Evolutionary conservation across 495 filamentous ascomycete species (phyloP).

Genomic region (Acidiella bohemica): DNA sequence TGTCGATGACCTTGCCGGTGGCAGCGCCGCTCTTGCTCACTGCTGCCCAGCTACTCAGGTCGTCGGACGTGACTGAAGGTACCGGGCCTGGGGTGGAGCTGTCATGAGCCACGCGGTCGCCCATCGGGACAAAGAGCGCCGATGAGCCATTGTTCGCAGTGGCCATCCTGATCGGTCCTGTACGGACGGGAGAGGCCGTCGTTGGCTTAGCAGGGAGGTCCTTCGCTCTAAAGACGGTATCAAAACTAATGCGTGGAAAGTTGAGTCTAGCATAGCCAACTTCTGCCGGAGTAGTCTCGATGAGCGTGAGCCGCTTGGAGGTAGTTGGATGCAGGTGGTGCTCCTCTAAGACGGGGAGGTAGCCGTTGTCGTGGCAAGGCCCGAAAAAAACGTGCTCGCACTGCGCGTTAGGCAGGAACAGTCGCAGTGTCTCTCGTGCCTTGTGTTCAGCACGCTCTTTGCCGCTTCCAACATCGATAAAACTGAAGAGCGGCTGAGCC

Average conservation of each 20-base stretch:
- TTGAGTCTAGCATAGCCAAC: slow-evolving; percentile 24
- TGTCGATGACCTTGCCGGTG: slow-evolving; percentile 23
- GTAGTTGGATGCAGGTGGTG: slow-evolving; percentile 23
- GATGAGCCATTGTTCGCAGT: neutral
- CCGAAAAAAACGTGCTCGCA: slow-evolving; percentile 33
- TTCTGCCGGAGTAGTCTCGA: slow-evolving; percentile 23
- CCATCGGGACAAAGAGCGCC: neutral
- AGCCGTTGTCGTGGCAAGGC: slow-evolving; percentile 30
- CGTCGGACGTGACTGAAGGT: slow-evolving; percentile 10
- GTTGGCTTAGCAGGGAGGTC: slow-evolving; percentile 11
- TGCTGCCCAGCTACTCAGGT: slow-evolving; percentile 22
- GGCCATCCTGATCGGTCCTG: neutral
- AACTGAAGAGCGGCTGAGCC: slow-evolving; percentile 29
- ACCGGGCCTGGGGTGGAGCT: slow-evolving; percentile 7
- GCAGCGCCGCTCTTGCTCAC: slow-evolving; percentile 21
- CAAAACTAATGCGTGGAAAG: slow-evolving; percentile 20
- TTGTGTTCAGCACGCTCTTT: slow-evolving; percentile 32
- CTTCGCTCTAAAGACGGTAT: slow-evolving; percentile 19
- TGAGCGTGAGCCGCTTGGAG: slow-evolving; percentile 23
- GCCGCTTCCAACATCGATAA: slow-evolving; percentile 30
- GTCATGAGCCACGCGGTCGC: neutral
- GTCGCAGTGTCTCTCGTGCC: slow-evolving; percentile 29
- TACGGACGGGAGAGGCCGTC: neutral
- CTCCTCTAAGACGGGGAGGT: slow-evolving; percentile 27
- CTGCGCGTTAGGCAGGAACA: slow-evolving; percentile 28